Percentiles rank a stretch among this genome's conserved stretches.
Conservation (phyloP, 2,329 filamentous ascomycete species). For the Colletotrichum siamense region DNA sequence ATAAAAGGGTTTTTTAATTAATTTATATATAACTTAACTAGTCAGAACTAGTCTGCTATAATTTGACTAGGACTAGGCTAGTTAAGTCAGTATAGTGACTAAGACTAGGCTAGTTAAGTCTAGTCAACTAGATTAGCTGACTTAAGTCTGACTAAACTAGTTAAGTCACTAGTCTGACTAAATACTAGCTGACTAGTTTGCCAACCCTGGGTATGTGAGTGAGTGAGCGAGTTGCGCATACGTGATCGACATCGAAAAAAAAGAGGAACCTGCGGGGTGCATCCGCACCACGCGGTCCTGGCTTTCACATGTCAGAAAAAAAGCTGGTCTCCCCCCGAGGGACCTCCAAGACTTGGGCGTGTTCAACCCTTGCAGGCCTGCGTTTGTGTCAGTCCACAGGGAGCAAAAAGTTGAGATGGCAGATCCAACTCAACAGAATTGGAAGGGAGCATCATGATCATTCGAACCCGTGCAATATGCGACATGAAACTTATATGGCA, state of each 20-base stretch:
- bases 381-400: slow-evolving; percentile 6
- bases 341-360: neutral
- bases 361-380: slow-evolving; percentile 11
- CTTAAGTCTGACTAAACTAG: too few relatives aligned
- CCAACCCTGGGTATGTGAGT: too few relatives aligned
- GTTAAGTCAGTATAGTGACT: too few relatives aligned
- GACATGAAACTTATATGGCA: neutral
- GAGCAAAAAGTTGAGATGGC: slow-evolving; percentile 21
- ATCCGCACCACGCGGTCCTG: slow-evolving; percentile 12
- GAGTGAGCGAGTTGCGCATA: neutral
- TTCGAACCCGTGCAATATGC: neutral
- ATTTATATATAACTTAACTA: too few relatives aligned
- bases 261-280: slow-evolving; percentile 23
- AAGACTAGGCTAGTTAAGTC: too few relatives aligned
- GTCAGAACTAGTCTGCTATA: too few relatives aligned
- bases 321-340: neutral
- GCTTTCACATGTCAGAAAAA: slow-evolving; percentile 21
- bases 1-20: too few relatives aligned
- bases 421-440: slow-evolving; percentile 15
- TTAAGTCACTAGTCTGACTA: too few relatives aligned
- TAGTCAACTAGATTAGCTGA: too few relatives aligned
- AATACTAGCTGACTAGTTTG: too few relatives aligned
- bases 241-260: slow-evolving; percentile 16
- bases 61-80: too few relatives aligned
- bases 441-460: neutral